These are phyloP conservation scores for Pulveroboletus sp. DNA, from an alignment of 768 basidiomycete genomes.

Conservation along the genomic window DNA sequence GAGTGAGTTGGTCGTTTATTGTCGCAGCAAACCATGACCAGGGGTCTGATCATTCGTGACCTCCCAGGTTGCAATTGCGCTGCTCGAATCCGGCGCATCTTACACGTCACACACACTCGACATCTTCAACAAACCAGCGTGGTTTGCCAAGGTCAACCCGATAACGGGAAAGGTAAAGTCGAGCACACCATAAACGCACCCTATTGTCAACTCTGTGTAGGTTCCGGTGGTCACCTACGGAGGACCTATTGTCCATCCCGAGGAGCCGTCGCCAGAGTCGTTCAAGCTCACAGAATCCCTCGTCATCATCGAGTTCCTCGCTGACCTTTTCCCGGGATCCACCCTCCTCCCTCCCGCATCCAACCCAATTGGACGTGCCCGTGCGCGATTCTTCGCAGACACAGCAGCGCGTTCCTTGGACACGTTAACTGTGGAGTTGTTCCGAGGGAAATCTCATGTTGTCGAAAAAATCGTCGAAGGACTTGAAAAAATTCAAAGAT, in stretches of 20 bases:
- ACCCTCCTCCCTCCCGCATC: constrained; percentile 40
- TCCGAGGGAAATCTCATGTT: constrained; percentile 20
- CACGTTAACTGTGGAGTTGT: background rate
- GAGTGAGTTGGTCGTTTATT: background rate
- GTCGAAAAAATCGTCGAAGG: background rate
- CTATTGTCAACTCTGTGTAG: constrained; percentile 20
- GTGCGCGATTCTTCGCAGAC: constrained; percentile 59
- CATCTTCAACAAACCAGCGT: constrained; percentile 57
- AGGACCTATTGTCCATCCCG: constrained; percentile 48
- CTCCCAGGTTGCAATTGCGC: constrained; percentile 52
- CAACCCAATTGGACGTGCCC: constrained; percentile 51
- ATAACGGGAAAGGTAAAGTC: constrained; percentile 48
- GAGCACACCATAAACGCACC: background rate
- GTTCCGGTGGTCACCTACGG: constrained; percentile 58
- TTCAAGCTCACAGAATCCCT: constrained; percentile 59
- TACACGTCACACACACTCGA: constrained; percentile 53
- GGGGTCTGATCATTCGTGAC: background rate
- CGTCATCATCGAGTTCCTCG: constrained; percentile 61
- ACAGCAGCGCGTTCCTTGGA: constrained; percentile 32
- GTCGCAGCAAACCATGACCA: no score
- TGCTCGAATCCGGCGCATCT: constrained; percentile 47
- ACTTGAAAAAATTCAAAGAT: background rate
- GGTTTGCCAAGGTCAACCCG: constrained; percentile 63
- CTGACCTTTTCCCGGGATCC: constrained; percentile 48
- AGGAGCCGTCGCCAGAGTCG: constrained; percentile 53